These are phyloP conservation scores for Nicotiana noctiflora DNA, from an alignment of 257 asterid species.

Conservation along the genomic window DNA sequence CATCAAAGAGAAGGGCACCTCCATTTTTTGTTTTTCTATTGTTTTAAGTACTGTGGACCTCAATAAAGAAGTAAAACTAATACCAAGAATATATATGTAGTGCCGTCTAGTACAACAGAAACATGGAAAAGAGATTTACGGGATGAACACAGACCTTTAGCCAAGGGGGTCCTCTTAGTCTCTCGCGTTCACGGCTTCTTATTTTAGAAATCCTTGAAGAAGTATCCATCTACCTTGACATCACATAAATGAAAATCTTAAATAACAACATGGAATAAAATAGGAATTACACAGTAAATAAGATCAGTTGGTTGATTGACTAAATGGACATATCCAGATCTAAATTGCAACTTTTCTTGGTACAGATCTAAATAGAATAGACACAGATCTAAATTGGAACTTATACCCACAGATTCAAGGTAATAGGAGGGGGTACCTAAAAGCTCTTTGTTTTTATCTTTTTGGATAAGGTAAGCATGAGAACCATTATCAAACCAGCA, in stretches of 20 bases:
- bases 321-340: background rate
- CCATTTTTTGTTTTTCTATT: background rate
- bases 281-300: background rate
- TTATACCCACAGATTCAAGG: conserved; percentile 2
- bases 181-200: conserved; percentile 91
- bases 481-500: background rate
- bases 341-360: background rate
- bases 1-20: background rate
- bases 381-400: conserved; percentile 12
- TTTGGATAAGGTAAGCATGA: background rate
- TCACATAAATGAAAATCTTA: conserved; percentile 29
- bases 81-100: background rate
- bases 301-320: background rate
- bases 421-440: background rate
- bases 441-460: background rate
- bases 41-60: background rate
- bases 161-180: conserved; percentile 98
- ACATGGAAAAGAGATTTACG: background rate
- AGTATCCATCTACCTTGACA: conserved; percentile 97
- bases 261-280: background rate
- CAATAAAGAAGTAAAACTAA: conserved; percentile 2
- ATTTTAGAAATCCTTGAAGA: conserved; percentile 87
- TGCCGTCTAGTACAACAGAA: background rate
- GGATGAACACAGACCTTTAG: conserved; percentile 53
- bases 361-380: background rate